Base-by-base conservation (phyloP, 2,329 filamentous ascomycete genomes). In the Colletotrichum sp. region DNA sequence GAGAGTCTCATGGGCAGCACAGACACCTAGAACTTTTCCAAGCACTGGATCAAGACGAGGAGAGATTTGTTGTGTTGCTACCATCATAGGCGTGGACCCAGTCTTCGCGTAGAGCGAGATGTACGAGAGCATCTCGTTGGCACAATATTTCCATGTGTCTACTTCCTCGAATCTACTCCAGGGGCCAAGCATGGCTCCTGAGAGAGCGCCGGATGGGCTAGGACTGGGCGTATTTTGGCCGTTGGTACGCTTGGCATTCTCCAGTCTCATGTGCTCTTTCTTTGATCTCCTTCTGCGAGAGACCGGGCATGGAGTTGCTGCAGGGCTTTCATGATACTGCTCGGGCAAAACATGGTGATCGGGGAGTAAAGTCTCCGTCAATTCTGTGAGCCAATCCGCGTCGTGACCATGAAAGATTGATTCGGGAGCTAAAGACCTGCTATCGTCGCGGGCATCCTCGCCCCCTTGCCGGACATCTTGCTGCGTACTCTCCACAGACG, bases 111-210 rank as follows among this genome's bases (percentile, higher is more conserved):
- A 73, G 8, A 73, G 28, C 4, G 70, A 69, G 26, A 73, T 55
- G 30, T 70, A 73, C 16, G 71, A 73, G 18, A 73, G 71, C 66
- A 73, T 36, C 21, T 73, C 71, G 38, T 24, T 64, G 8, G 71
- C 71, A 30, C 71, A 73, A 30, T 62, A 70, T 18, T 24, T 18
- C 71, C 66, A 73, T 8, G 71, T 73, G 5, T 21, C 32, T 9
- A 56, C 32, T 8, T 73, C 71, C 18, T 70, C 56, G 15, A 43
- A 68, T 12, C 38, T 70, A 21, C 15, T 55, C 55, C 65, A 73
- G 10, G 71, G 71, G 5, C 38, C 65, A 15, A 73, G 71, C 8
- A 28, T 18, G 12, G 13, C 3, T 10, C 4, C 30, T 8, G 56
- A 68, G 38, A 73, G 38, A 5, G 21, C 15, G 30, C 21, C 13